Evolutionary conservation across 257 asterid genomes (phyloP), one percentile per base, ranked within the genome.

Genomic region (Jacaranda mimosifolia): DNA sequence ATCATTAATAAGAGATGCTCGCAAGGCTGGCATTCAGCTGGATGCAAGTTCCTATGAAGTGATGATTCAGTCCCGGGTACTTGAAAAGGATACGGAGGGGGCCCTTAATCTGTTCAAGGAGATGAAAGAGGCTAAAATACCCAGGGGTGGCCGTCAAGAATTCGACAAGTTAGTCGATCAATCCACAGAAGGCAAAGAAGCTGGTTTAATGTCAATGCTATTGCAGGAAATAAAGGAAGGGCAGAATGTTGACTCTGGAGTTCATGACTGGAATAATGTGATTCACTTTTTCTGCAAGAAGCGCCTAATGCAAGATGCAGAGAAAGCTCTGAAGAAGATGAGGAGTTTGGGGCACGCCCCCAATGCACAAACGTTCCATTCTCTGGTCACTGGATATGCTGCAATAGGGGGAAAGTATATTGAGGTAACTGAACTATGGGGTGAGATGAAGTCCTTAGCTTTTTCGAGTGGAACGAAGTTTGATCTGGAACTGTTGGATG

Each of bases 361-460:
- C 6, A 95, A 95, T 65, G 97, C 91, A 13, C 97, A 91, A 70
- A 95, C 99, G 3, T 95, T 95, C 76, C 97, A 91, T 80, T 95
- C 99, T 17, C 70, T 95, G 84, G 94, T 92, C 9, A 91, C 93
- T 13, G 97, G 97, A 43, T 93, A 95, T 68, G 94, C 97, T 65
- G 90, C 97, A 35, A 73, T 90, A 9, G 97, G 98, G 43, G 97
- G 96, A 62, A 91, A 95, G 73, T 93, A 93, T 62, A 80, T 83
- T 6, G 98, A 95, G 93, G 98, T 95, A 15, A 68, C 97, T 13
- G 97, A 93, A 70, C 76, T 95, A 49, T 95, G 99, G 99, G 97
- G 97, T 32, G 92, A 91, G 86, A 95, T 95, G 97, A 95, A 95
- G 83, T 79, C 96, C 9, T 46, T 90, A 76, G 87, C 89, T 35